Conservation (phyloP, 176 grass and related monocot species). For the Ensete ventricosum region DNA sequence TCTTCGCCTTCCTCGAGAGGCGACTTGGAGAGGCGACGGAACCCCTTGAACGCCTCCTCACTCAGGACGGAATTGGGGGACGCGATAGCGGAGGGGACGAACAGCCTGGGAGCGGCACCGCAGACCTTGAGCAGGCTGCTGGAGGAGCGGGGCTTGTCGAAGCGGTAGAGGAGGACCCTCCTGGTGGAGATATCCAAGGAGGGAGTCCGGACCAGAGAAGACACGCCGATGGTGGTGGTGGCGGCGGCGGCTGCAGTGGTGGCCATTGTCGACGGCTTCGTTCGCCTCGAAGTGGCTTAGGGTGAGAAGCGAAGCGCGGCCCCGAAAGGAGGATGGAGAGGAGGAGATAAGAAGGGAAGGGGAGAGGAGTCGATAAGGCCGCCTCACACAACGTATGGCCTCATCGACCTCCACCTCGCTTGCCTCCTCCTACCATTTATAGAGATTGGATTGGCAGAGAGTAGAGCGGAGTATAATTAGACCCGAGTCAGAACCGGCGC, state of each 20-base stretch:
- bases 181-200: slow-evolving; percentile 8
- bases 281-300: too few relatives aligned
- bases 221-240: slow-evolving; percentile 60
- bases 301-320: too few relatives aligned
- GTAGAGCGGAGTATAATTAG: neutral
- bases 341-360: slow-evolving; percentile 24
- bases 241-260: slow-evolving; percentile 36
- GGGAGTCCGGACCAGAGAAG: slow-evolving; percentile 46
- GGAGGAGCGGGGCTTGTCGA: slow-evolving; percentile 1
- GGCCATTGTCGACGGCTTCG: neutral
- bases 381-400: slow-evolving; percentile 49
- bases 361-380: slow-evolving; percentile 1
- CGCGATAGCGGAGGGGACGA: slow-evolving; percentile 42
- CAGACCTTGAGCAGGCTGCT: neutral
- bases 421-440: neutral
- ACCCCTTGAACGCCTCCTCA: slow-evolving; percentile 86
- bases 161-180: slow-evolving; percentile 6
- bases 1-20: slow-evolving; percentile 25
- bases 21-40: slow-evolving; percentile 29
- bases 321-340: neutral
- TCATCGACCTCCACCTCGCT: slow-evolving; percentile 8
- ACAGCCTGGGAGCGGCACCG: neutral
- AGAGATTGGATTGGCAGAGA: neutral
- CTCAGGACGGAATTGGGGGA: slow-evolving; percentile 78
- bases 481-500: too few relatives aligned